Percentiles rank a stretch among this genome's conserved stretches.
Conservation (phyloP, 177 flowering plant species). For the Vitis hybrid region DNA sequence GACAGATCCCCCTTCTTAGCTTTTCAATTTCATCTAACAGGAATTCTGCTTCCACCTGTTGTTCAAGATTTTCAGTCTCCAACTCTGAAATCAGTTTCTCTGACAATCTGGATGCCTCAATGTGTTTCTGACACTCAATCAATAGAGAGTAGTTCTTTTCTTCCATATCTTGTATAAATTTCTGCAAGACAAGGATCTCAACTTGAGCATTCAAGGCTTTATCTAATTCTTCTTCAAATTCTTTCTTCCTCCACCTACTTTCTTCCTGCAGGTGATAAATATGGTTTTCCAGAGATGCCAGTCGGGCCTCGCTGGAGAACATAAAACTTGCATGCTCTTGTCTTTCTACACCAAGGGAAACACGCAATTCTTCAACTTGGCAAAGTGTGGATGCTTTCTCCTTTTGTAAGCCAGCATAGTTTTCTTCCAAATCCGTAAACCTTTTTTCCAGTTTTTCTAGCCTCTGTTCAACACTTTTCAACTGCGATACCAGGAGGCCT, state of each 20-base stretch:
- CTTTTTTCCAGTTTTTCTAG: conserved; percentile 53
- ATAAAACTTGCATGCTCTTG: conserved; percentile 48
- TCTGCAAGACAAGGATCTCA: conserved; percentile 77
- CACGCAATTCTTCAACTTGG: conserved; percentile 54
- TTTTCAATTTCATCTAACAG: conserved; percentile 53
- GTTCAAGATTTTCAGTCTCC: conserved; percentile 66
- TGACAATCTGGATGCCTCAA: conserved; percentile 54
- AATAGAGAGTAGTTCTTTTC: conserved; percentile 54
- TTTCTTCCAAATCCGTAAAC: conserved; percentile 53
- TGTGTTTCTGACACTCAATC: conserved; percentile 63
- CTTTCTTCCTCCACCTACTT: conserved; percentile 44
- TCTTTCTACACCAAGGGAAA: conserved; percentile 46
- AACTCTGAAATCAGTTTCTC: conserved; percentile 61
- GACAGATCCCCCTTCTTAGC: conserved; percentile 48
- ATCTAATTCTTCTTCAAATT: conserved; percentile 73
- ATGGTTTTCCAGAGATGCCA: conserved; percentile 48
- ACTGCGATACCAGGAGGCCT: conserved; percentile 34
- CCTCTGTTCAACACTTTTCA: conserved; percentile 45
- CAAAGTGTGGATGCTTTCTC: conserved; percentile 48
- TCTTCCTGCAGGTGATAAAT: conserved; percentile 59
- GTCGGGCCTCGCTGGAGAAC: conserved; percentile 44
- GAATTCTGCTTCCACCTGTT: conserved; percentile 61
- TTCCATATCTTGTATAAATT: conserved; percentile 66
- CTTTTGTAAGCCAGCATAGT: conserved; percentile 49
- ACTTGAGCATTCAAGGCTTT: conserved; percentile 65